Evolutionary conservation across 2,329 filamentous ascomycete genomes (phyloP).

Genomic region (Trichoderma pleuroti): DNA sequence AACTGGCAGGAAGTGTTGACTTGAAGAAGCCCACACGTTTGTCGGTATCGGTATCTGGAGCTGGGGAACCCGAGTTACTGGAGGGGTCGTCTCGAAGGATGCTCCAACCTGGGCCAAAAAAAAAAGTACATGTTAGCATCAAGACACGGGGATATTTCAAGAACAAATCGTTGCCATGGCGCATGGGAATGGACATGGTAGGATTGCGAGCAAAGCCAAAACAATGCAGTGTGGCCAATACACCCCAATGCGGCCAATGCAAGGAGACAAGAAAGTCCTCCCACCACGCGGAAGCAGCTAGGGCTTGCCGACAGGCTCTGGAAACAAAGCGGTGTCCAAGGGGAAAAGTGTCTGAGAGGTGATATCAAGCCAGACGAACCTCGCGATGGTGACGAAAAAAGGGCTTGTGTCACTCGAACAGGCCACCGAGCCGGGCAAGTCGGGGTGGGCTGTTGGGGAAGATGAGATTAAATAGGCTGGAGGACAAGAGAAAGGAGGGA

Average conservation of each 20-base stretch:
- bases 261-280: neutral
- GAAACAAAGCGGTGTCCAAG: conserved; percentile 1
- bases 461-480: neutral
- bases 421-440: conserved; percentile 11
- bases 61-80: neutral
- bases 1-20: neutral
- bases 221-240: neutral
- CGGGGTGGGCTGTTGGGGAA: conserved; percentile 7
- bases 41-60: neutral
- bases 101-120: neutral
- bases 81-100: neutral
- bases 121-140: neutral
- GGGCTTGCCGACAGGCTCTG: neutral
- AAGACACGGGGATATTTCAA: neutral
- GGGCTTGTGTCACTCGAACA: conserved; percentile 22
- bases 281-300: neutral
- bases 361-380: conserved; percentile 21
- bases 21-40: neutral
- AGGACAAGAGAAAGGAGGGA: conserved; percentile 3
- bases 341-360: neutral
- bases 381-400: conserved; percentile 21
- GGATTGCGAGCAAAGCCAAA: neutral
- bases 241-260: neutral
- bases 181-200: neutral
- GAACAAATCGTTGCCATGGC: neutral